Base-by-base conservation (phyloP, 495 filamentous ascomycete species). In the Lineolata rhizophorae region DNA sequence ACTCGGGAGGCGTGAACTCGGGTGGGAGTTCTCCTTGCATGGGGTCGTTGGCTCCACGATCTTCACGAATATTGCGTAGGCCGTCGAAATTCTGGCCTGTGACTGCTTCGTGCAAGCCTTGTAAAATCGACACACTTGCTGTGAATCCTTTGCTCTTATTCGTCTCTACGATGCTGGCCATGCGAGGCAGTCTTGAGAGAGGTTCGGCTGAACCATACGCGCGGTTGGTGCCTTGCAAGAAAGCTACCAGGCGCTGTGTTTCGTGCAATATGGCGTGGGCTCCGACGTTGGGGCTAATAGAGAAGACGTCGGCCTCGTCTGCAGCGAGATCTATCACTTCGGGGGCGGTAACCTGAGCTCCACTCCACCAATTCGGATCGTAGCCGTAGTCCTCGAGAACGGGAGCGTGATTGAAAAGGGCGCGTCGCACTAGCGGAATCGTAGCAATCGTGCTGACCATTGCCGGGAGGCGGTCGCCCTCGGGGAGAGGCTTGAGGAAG, bases 301-400 rank as follows among this genome's bases (percentile, higher is more conserved):
- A n/a, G 14, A 64, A 48, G 4, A 65, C 56, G 10, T 68, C 61
- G 13, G 60, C 54, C 43, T 52, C 58, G 4, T 61, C 46, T 5
- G 43, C 41, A 27, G 34, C 38, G n/a, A 62, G 42, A 11, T 65
- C 59, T n/a, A 70, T 58, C 12, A 70, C 59, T 20, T 63, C 65
- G 8, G 69, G 61, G 2, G 57, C 51, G 20, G 62, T 54, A 20
- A 85, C 76, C 0, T 57, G 38, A 6, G 63, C 58, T 4, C 83
- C 84, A 41, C 70, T 72, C 84, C 84, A 94, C 84, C 84, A 94
- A 15, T 85, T 69, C 5, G 62, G 48, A 36, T 76, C 61, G 34
- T 64, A 53, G 1, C 74, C 76, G 39, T 87, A 90, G 32, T 72
- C 63, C 3, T 56, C 52, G 8, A 70, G 56, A 19, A 51, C 34